A percentile compares a stretch with the other conserved stretches of the same genome.
These are phyloP conservation scores for Colletotrichum graminicola DNA, from an alignment of 2,329 filamentous ascomycete genomes.

Conservation along the genomic window DNA sequence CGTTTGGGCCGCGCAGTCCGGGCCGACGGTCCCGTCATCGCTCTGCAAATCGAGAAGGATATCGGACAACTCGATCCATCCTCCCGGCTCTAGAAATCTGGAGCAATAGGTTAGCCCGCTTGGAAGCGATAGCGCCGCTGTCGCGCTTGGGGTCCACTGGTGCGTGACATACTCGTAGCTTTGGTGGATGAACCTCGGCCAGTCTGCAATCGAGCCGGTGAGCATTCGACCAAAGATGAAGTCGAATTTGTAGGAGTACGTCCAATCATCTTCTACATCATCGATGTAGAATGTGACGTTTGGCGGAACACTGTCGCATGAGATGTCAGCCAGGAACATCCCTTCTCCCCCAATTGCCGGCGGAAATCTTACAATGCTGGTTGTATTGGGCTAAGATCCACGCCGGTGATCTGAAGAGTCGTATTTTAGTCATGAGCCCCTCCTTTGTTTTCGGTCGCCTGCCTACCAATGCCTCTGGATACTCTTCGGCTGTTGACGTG, in stretches of 20 bases:
- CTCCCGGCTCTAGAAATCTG: conserved; percentile 56
- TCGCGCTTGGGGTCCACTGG: no score
- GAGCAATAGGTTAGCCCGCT: not conserved
- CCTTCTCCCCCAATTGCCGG: not conserved
- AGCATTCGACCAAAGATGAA: conserved; percentile 57
- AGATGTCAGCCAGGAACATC: conserved; percentile 5
- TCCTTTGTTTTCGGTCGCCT: not conserved
- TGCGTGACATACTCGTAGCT: conserved; percentile 47
- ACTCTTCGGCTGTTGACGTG: conserved; percentile 45
- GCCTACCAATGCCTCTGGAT: conserved; percentile 48
- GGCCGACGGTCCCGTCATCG: conserved; percentile 56
- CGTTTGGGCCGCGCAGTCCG: conserved; percentile 47
- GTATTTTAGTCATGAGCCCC: not conserved
- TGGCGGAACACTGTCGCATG: conserved; percentile 55
- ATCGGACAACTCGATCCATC: conserved; percentile 59
- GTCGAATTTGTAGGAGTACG: conserved; percentile 54
- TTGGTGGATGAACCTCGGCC: conserved; percentile 53
- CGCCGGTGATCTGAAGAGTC: conserved; percentile 50
- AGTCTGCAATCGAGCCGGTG: conserved; percentile 52
- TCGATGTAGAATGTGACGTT: conserved; percentile 64
- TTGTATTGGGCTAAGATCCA: conserved; percentile 59
- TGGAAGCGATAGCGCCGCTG: not conserved
- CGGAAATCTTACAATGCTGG: conserved; percentile 49
- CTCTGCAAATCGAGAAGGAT: conserved; percentile 54
- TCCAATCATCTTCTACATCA: conserved; percentile 57